Evolutionary conservation across 177 flowering plant species (phyloP).

Genomic region (Tripterygium wilfordii): DNA sequence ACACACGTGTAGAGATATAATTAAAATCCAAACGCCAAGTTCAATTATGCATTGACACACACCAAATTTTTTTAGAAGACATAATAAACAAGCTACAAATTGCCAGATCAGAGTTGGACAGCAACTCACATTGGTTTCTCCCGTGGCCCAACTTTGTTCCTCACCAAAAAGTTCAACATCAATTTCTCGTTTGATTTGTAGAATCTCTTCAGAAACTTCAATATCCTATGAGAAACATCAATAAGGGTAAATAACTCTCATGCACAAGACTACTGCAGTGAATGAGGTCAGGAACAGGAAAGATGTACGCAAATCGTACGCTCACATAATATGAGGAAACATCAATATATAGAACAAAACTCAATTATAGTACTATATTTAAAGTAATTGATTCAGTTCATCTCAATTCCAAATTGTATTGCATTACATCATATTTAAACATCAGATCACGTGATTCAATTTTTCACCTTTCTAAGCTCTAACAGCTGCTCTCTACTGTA

Average conservation of each 20-base stretch:
- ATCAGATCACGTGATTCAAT: too few relatives aligned
- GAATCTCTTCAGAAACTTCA: conserved; percentile 45
- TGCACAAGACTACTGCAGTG: too few relatives aligned
- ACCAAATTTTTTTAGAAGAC: background rate
- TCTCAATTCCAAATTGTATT: background rate
- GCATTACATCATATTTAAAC: background rate
- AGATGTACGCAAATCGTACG: background rate
- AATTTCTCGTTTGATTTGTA: conserved; percentile 71
- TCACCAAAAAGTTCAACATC: conserved; percentile 69
- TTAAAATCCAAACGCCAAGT: background rate
- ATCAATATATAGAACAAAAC: too few relatives aligned
- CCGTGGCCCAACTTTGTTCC: conserved; percentile 68
- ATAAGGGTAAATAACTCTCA: background rate
- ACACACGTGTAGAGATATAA: background rate
- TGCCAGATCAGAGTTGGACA: background rate
- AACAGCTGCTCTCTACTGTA: conserved; percentile 74
- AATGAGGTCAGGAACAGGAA: background rate
- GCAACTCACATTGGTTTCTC: conserved; percentile 55
- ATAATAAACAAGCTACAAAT: background rate
- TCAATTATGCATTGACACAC: background rate
- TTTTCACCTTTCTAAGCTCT: conserved; percentile 76
- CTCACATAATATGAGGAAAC: too few relatives aligned
- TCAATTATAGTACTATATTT: too few relatives aligned
- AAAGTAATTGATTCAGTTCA: background rate
- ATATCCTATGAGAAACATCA: conserved; percentile 8